These are phyloP conservation scores for Ceriops decandra DNA, from an alignment of 345 rosid genomes.

Conservation along the genomic window DNA sequence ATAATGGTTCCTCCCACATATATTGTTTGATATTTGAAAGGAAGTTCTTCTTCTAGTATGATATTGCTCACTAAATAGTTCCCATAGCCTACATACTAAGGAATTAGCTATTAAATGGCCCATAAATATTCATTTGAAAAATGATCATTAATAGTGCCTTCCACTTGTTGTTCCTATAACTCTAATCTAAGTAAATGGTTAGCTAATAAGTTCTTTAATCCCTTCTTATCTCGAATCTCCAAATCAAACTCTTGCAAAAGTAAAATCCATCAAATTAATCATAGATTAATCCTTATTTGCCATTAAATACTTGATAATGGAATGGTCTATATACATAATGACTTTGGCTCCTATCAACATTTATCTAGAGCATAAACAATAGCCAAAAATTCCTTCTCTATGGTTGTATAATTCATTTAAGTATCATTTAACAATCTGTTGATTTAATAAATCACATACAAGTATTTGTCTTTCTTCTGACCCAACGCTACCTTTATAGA, in stretches of 20 bases:
- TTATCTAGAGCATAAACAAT: not conserved
- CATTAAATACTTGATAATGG: not conserved
- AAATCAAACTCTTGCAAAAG: too few relatives aligned
- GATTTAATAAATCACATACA: too few relatives aligned
- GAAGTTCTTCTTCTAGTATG: not conserved
- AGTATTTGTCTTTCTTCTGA: too few relatives aligned
- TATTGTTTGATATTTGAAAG: not conserved
- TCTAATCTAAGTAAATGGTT: too few relatives aligned
- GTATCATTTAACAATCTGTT: too few relatives aligned
- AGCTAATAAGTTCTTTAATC: too few relatives aligned
- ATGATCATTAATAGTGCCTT: not conserved
- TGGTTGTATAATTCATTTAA: too few relatives aligned
- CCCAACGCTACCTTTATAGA: rapidly evolving
- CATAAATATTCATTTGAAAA: not conserved
- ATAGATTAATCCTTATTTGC: not conserved
- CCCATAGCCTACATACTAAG: not conserved
- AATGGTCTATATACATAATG: not conserved
- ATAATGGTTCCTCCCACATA: not conserved
- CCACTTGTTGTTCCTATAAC: too few relatives aligned
- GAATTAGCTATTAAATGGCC: rapidly evolving
- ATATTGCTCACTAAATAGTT: not conserved
- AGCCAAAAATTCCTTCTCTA: not conserved
- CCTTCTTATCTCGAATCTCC: too few relatives aligned
- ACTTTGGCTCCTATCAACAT: not conserved
- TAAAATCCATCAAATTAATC: not conserved